A percentile compares a stretch with the other conserved stretches of the same genome.
Evolutionary conservation across 768 basidiomycete genomes (phyloP).

Genomic region (Pleurotus salmoneostramineus): DNA sequence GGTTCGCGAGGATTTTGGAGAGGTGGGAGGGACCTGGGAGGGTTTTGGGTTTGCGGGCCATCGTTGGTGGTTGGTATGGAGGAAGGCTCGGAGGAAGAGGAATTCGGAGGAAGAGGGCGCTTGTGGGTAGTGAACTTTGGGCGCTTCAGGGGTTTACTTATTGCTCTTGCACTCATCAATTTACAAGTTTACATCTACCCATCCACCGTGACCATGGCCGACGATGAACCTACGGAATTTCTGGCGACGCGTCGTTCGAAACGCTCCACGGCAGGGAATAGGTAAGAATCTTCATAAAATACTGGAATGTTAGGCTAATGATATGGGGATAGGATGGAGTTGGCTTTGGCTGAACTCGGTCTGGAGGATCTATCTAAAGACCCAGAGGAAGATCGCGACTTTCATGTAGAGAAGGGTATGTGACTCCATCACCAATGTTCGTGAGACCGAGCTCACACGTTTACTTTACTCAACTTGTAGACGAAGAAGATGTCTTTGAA

Average conservation of each 20-base stretch:
- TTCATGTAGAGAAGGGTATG: slow-evolving; percentile 58
- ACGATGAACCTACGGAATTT: slow-evolving; percentile 30
- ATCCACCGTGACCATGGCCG: slow-evolving; percentile 16
- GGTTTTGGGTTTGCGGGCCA: slow-evolving; percentile 18
- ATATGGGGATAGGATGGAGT: slow-evolving; percentile 57
- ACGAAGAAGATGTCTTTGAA: slow-evolving; percentile 78
- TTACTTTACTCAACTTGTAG: slow-evolving; percentile 29
- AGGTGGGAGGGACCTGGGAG: slow-evolving; percentile 48
- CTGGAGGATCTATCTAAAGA: slow-evolving; percentile 54
- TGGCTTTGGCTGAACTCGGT: slow-evolving; percentile 69
- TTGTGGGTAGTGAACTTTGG: too few species aligned
- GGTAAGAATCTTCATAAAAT: slow-evolving; percentile 35
- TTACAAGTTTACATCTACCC: not conserved
- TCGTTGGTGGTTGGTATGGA: slow-evolving; percentile 6
- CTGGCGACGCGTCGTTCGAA: slow-evolving; percentile 56
- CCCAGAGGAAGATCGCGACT: slow-evolving; percentile 72
- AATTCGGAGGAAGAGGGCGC: too few species aligned
- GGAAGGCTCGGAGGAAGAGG: too few species aligned
- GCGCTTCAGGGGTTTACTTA: not conserved
- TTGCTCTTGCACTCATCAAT: not conserved
- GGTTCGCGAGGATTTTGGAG: slow-evolving; percentile 44
- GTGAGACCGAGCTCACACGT: not conserved
- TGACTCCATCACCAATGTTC: not conserved
- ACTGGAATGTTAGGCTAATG: not conserved
- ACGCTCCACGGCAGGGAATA: slow-evolving; percentile 76